Evolutionary conservation across 176 grass and related monocot genomes (phyloP).

Genomic region (Hordeum marinum): DNA sequence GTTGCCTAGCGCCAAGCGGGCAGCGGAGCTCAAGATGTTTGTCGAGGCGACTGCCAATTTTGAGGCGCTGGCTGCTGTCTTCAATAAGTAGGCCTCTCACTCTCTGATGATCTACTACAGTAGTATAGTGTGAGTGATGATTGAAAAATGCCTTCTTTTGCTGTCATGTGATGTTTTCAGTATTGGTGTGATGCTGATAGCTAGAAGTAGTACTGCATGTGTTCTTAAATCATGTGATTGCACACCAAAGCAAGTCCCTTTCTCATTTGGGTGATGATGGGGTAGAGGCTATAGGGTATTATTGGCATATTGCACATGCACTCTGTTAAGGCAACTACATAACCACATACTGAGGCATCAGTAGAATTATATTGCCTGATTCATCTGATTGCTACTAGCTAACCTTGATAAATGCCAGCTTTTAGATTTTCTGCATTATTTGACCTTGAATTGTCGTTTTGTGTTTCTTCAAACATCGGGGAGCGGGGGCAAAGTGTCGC

Average conservation of each 20-base stretch:
- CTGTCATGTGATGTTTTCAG: conserved; percentile 9
- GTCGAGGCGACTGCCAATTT: conserved; percentile 51
- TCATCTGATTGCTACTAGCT: not conserved
- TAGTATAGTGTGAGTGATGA: not conserved
- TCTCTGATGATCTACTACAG: not conserved
- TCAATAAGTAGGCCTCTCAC: conserved; percentile 49
- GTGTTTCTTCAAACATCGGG: not conserved
- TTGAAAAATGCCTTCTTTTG: not conserved
- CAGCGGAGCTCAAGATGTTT: conserved; percentile 56
- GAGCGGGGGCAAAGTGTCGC: not conserved
- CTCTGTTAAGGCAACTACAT: not conserved
- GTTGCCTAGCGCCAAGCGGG: conserved; percentile 42
- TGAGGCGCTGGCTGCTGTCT: conserved; percentile 40
- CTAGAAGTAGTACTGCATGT: not conserved
- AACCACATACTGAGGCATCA: not conserved
- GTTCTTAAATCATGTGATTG: conserved; percentile 24
- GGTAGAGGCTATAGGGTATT: not conserved
- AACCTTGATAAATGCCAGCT: not conserved
- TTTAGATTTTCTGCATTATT: conserved; percentile 3
- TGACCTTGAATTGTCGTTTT: not conserved
- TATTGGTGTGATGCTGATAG: conserved; percentile 16
- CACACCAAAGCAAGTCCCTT: conserved; percentile 19
- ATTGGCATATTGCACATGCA: conserved; percentile 12
- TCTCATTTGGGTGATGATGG: conserved; percentile 4
- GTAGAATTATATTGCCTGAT: not conserved